A percentile compares a stretch with the other conserved stretches of the same genome.
Conservation (phyloP, 768 basidiomycete genomes). For the Lyophyllum decastes region DNA sequence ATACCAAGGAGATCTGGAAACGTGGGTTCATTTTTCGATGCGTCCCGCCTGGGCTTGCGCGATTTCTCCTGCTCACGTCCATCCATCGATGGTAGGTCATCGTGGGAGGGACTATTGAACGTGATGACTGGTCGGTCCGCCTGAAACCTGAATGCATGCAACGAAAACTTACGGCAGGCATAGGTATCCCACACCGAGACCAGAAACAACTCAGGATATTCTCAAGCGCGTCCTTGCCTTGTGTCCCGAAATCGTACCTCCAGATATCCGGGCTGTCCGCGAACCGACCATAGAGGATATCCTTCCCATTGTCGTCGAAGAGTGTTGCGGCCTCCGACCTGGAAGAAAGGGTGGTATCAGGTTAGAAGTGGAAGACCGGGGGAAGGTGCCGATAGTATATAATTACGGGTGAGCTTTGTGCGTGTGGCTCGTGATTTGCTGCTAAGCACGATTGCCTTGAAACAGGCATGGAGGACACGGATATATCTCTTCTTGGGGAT, state of each 20-base stretch:
- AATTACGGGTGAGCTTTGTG: constrained; percentile 63
- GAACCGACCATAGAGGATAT: constrained; percentile 51
- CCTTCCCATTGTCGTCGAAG: constrained; percentile 48
- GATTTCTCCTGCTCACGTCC: background rate
- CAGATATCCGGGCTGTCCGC: constrained; percentile 39
- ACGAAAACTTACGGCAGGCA: background rate
- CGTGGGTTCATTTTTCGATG: constrained; percentile 24
- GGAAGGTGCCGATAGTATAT: constrained; percentile 50
- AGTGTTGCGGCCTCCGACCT: constrained; percentile 58
- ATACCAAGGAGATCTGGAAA: constrained; percentile 60
- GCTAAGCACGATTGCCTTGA: background rate
- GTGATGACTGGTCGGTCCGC: constrained; percentile 58
- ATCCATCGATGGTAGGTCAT: constrained; percentile 35
- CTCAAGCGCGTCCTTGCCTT: constrained; percentile 47
- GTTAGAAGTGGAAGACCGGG: constrained; percentile 43
- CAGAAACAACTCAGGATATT: constrained; percentile 59
- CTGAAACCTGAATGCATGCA: background rate
- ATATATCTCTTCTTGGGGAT: constrained; percentile 68
- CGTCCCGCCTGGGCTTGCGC: background rate
- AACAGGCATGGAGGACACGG: constrained; percentile 63
- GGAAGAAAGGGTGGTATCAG: constrained; percentile 58
- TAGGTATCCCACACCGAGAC: constrained; percentile 61
- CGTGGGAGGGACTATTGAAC: constrained; percentile 58
- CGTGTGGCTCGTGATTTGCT: background rate
- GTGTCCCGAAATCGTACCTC: constrained; percentile 52